Conservation (phyloP, 1,139 yeast genomes). For the Debaryomyces subglobosus region DNA sequence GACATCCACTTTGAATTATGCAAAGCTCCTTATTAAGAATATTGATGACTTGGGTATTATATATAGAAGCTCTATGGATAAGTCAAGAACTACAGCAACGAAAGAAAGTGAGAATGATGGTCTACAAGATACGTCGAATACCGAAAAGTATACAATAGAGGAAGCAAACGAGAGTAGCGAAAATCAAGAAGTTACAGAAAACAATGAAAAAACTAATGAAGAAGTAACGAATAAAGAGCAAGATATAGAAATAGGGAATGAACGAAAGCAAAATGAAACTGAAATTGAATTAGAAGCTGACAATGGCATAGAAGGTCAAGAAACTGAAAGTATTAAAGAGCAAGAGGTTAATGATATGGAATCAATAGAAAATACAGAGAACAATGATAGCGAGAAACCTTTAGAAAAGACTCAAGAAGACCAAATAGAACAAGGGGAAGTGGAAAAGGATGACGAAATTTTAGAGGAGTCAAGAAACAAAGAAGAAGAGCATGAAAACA, state of each 20-base stretch:
- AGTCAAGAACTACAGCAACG: not conserved
- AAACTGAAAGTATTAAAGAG: not conserved
- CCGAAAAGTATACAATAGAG: slow-evolving; percentile 6
- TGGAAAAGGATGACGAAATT: slow-evolving; percentile 3
- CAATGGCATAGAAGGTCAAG: slow-evolving; percentile 7
- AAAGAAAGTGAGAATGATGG: slow-evolving; percentile 7
- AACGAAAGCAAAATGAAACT: slow-evolving; percentile 3
- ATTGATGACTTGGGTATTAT: slow-evolving; percentile 24
- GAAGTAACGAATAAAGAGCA: not conserved
- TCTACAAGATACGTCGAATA: not conserved
- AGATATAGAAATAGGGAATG: not conserved
- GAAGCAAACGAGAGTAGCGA: slow-evolving; percentile 8
- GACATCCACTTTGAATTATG: slow-evolving; percentile 28
- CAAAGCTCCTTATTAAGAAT: slow-evolving; percentile 27
- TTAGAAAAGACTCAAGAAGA: slow-evolving; percentile 7
- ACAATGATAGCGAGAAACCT: too few relatives aligned
- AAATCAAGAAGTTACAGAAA: slow-evolving; percentile 10
- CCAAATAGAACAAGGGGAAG: slow-evolving; percentile 12
- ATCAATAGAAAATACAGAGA: slow-evolving; percentile 3
- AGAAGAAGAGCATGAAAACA: not conserved
- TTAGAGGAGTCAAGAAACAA: not conserved
- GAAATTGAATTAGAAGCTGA: slow-evolving; percentile 10
- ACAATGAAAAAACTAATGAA: slow-evolving; percentile 11
- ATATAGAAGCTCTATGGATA: not conserved
- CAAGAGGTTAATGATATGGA: not conserved